A percentile compares a stretch with the other conserved stretches of the same genome.
These are phyloP conservation scores for Boletus insuetus DNA, from an alignment of 768 basidiomycete genomes.

Conservation along the genomic window DNA sequence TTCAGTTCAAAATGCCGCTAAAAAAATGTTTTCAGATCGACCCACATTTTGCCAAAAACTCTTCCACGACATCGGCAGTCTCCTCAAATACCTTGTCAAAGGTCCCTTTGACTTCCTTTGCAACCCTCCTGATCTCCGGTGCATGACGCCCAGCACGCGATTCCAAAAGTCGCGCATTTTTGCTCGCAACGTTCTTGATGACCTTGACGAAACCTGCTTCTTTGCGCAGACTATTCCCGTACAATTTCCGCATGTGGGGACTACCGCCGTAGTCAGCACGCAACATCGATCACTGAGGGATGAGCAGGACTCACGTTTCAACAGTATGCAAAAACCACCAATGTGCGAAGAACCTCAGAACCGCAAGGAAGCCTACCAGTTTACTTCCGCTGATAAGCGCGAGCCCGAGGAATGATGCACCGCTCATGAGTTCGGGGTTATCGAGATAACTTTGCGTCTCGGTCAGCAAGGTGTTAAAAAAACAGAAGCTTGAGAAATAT, in stretches of 20 bases:
- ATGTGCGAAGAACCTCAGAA: conserved; percentile 82
- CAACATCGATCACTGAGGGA: neutral
- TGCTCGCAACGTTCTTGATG: conserved; percentile 88
- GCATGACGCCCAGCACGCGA: conserved; percentile 76
- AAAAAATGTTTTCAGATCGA: neutral
- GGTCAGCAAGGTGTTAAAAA: neutral
- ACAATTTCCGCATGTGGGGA: conserved; percentile 97
- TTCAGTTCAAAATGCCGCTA: conserved; percentile 5
- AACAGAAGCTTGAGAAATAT: neutral
- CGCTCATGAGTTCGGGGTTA: conserved; percentile 95
- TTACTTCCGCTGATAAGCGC: conserved; percentile 90
- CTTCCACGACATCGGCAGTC: conserved; percentile 89
- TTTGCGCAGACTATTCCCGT: conserved; percentile 89
- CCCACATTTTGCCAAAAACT: conserved; percentile 89
- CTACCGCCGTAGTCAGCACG: conserved; percentile 38
- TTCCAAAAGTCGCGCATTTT: conserved; percentile 75
- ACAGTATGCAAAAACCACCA: conserved; percentile 96
- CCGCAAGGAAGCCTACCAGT: conserved; percentile 81
- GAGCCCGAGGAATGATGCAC: conserved; percentile 92
- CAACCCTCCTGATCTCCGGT: conserved; percentile 79
- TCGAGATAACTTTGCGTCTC: conserved; percentile 66
- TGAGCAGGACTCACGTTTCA: conserved; percentile 65
- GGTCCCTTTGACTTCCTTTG: conserved; percentile 88
- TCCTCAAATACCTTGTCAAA: conserved; percentile 96
- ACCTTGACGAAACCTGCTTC: conserved; percentile 98